Percentiles rank a stretch among this genome's conserved stretches.
phyloP scores from a whole-genome alignment of 2,329 filamentous ascomycete genomes.

The Pestalotiopsis sp. region DNA sequence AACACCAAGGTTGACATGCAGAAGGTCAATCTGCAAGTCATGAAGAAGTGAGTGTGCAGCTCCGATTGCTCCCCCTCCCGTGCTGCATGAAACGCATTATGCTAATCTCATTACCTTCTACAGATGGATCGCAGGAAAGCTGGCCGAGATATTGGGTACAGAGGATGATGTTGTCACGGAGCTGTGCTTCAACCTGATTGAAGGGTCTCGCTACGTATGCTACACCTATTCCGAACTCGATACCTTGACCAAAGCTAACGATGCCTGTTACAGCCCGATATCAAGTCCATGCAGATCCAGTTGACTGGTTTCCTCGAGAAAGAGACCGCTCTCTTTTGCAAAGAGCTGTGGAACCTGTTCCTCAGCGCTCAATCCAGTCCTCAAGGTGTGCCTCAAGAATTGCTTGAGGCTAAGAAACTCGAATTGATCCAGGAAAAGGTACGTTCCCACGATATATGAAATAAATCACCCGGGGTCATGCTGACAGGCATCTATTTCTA shows the following conservation, averaged over 20 bases:
- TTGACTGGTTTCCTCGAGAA: constrained; percentile 95
- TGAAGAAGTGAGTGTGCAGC: constrained; percentile 78
- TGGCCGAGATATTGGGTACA: constrained; percentile 84
- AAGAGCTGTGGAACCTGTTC: constrained; percentile 90
- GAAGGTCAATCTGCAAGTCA: constrained; percentile 95
- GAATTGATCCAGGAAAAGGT: constrained; percentile 97
- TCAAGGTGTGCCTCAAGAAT: constrained; percentile 90
- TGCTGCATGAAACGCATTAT: constrained; percentile 8
- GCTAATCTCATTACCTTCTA: constrained; percentile 14
- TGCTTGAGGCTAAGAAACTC: constrained; percentile 93
- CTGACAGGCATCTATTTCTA: constrained; percentile 34
- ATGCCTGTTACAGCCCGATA: constrained; percentile 72
- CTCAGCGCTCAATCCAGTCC: constrained; percentile 87
- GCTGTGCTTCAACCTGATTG: constrained; percentile 71
- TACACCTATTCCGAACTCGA: not conserved
- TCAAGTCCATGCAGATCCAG: constrained; percentile 93
- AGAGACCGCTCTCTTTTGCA: constrained; percentile 86
- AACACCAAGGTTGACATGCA: constrained; percentile 95
- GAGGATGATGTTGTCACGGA: constrained; percentile 97
- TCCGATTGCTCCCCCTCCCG: not conserved
- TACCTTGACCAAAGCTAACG: not conserved
- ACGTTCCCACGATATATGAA: constrained; percentile 18
- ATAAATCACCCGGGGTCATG: not conserved
- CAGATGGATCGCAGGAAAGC: constrained; percentile 92
- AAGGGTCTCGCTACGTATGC: constrained; percentile 77